Percentiles rank a stretch among this genome's conserved stretches.
These are phyloP conservation scores for Hanseniaspora guilliermondii DNA, from an alignment of 805 yeast species.

Conservation along the genomic window DNA sequence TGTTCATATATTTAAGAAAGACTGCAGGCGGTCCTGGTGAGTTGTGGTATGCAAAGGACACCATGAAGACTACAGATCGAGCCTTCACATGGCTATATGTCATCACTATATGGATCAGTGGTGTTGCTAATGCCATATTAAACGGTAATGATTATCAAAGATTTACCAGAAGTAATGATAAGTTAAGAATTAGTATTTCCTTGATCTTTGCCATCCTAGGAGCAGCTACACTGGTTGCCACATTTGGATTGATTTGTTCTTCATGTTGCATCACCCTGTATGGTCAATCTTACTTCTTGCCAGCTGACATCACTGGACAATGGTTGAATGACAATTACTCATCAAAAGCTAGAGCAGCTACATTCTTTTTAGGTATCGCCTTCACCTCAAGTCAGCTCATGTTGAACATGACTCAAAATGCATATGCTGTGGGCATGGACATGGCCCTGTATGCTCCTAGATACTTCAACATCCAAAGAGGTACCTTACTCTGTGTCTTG, in stretches of 20 bases:
- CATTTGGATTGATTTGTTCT: constrained; percentile 31
- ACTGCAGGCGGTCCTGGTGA: constrained; percentile 28
- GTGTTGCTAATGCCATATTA: constrained; percentile 30
- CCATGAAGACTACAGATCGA: constrained; percentile 23
- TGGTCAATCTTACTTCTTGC: constrained; percentile 31
- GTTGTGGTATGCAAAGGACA: constrained; percentile 21
- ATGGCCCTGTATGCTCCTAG: constrained; percentile 28
- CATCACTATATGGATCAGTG: constrained; percentile 32
- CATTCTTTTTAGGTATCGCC: constrained; percentile 31
- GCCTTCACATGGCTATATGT: constrained; percentile 28
- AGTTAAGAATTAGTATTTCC: constrained; percentile 5
- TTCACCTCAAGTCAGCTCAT: constrained; percentile 29
- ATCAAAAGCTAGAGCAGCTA: constrained; percentile 30
- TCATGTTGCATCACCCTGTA: constrained; percentile 28
- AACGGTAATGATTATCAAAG: constrained; percentile 34
- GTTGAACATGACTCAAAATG: constrained; percentile 30
- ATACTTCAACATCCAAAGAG: constrained; percentile 28
- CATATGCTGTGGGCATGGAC: constrained; percentile 32
- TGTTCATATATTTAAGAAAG: constrained; percentile 24
- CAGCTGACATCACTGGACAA: constrained; percentile 29
- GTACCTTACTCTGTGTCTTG: constrained; percentile 28
- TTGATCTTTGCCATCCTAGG: constrained; percentile 24
- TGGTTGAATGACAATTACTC: constrained; percentile 31
- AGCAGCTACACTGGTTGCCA: constrained; percentile 31
- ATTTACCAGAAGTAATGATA: constrained; percentile 24